Evolutionary conservation across 2,329 filamentous ascomycete species (phyloP).

Genomic region (Fusarium luffae): DNA sequence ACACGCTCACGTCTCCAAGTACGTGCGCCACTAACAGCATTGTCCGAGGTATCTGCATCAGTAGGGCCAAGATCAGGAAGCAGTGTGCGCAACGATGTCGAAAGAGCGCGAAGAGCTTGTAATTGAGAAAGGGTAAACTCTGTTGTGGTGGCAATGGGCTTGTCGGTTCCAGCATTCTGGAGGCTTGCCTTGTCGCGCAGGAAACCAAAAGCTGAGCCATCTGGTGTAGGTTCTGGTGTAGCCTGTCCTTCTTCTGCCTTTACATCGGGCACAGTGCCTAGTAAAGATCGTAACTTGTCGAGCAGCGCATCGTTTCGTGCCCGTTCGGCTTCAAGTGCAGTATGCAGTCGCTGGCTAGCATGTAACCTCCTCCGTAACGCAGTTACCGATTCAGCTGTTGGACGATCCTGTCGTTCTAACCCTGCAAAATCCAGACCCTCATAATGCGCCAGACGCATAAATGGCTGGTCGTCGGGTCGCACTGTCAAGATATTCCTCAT

Average conservation of each 20-base stretch:
- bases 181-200: conserved; percentile 65
- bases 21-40: conserved; percentile 53
- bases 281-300: conserved; percentile 64
- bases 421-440: conserved; percentile 68
- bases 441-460: conserved; percentile 88
- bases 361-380: conserved; percentile 78
- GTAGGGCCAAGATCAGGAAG: conserved; percentile 67
- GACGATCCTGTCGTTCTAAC: conserved; percentile 47
- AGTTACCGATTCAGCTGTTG: conserved; percentile 75
- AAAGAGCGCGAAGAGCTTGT: conserved; percentile 78
- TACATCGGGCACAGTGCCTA: conserved; percentile 49
- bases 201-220: conserved; percentile 63
- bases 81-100: conserved; percentile 69
- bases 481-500: conserved; percentile 86
- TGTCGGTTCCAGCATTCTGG: conserved; percentile 60
- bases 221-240: conserved; percentile 3
- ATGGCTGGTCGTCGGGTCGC: conserved; percentile 74
- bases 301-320: conserved; percentile 79
- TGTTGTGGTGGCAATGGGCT: conserved; percentile 75
- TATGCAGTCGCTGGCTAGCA: conserved; percentile 81
- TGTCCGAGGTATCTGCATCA: conserved; percentile 49
- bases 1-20: conserved; percentile 77
- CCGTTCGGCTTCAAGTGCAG: conserved; percentile 75
- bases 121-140: conserved; percentile 86
- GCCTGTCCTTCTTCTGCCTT: conserved; percentile 42